These are phyloP conservation scores for Alternaria brassicicola DNA, from an alignment of 2,329 filamentous ascomycete genomes.

Conservation along the genomic window DNA sequence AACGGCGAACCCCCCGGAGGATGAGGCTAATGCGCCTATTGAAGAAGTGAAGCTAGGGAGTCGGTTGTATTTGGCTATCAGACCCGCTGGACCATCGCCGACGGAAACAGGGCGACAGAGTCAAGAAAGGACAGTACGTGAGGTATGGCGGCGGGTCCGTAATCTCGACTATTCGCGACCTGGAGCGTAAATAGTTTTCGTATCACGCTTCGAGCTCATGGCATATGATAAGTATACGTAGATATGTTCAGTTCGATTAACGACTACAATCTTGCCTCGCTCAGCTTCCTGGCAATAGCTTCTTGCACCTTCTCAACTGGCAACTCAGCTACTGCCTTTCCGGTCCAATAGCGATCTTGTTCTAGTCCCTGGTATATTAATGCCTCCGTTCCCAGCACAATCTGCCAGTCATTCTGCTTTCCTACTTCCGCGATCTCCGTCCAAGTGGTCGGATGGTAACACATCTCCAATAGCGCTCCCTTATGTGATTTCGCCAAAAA, in stretches of 20 bases:
- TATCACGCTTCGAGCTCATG: background rate
- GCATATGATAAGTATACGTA: background rate
- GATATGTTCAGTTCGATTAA: background rate
- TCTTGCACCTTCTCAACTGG: conserved; percentile 66
- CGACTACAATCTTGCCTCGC: conserved; percentile 31
- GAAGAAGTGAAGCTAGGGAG: conserved; percentile 68
- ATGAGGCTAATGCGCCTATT: conserved; percentile 62
- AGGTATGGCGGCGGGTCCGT: conserved; percentile 73
- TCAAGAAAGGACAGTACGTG: conserved; percentile 73
- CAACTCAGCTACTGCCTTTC: conserved; percentile 62
- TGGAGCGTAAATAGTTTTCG: conserved; percentile 49
- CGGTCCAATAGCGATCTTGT: conserved; percentile 69
- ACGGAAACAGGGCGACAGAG: conserved; percentile 68
- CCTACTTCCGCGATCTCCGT: conserved; percentile 70
- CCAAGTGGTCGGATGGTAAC: conserved; percentile 72
- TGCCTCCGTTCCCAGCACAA: conserved; percentile 77
- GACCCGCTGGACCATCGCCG: conserved; percentile 67
- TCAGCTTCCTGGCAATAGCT: conserved; percentile 52
- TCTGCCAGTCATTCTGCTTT: conserved; percentile 69
- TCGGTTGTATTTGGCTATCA: conserved; percentile 72
- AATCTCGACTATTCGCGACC: conserved; percentile 71
- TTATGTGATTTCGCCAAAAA: conserved; percentile 60
- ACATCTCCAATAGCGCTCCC: conserved; percentile 80
- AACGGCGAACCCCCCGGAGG: conserved; percentile 71
- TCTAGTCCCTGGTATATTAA: conserved; percentile 79